Percentiles rank a stretch among this genome's conserved stretches.
These are phyloP conservation scores for Neurospora cerealis DNA, from an alignment of 495 filamentous ascomycete species.

Conservation along the genomic window DNA sequence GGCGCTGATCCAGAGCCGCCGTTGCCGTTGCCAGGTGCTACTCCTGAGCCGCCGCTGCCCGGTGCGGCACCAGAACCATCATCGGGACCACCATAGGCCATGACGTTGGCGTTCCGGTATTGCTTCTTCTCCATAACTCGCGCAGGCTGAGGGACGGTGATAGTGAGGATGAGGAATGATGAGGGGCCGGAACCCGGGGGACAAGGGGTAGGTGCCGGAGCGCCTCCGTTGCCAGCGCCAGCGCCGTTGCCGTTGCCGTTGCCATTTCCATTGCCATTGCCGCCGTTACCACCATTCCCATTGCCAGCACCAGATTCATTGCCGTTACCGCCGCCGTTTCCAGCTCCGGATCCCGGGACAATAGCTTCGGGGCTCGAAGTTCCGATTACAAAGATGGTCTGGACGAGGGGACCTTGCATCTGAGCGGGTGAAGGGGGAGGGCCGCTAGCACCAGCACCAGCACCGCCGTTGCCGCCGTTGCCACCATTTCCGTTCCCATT, in stretches of 20 bases:
- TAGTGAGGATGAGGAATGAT: slow-evolving; percentile 7
- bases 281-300: slow-evolving; percentile 1
- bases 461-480: not conserved
- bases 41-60: not conserved
- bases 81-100: not conserved
- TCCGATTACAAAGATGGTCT: not conserved
- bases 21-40: not conserved
- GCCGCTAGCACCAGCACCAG: not conserved
- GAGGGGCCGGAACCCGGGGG: slow-evolving; percentile 1
- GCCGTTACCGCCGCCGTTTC: not conserved
- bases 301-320: not conserved
- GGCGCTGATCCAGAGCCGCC: not conserved
- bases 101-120: not conserved
- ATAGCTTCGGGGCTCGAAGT: not conserved
- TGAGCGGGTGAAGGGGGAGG: not conserved
- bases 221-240: not conserved
- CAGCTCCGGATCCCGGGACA: not conserved
- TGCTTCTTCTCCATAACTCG: not conserved
- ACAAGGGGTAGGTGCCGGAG: not conserved
- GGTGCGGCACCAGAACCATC: not conserved
- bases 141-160: slow-evolving; percentile 6
- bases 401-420: not conserved
- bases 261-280: slow-evolving; percentile 1
- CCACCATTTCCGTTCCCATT: not conserved
- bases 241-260: slow-evolving; percentile 1